Evolutionary conservation across 73 alveolate species (phyloP), one percentile per base, ranked within the genome.

Genomic region (Paramecium bursaria): DNA sequence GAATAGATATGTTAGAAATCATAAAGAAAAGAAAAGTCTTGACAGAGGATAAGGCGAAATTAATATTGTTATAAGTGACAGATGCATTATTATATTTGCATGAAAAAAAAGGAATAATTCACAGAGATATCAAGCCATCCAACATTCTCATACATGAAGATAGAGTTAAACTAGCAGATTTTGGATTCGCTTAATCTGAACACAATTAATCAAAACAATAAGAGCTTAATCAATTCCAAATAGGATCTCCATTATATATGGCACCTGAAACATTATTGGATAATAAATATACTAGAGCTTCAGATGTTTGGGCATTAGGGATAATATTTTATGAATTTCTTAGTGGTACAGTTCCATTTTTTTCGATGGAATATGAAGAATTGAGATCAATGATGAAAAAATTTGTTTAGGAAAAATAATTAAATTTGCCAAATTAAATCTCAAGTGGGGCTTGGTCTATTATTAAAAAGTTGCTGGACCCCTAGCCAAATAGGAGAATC

Each of bases 81-180:
- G 76, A 57, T n/a, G 76, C 76, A 9, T 31, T 57, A 1, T 57
- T 27, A 57, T 57, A 57, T 10, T 57, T 57, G 33, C 27, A 30
- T 13, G 27, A 57, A 42, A 27, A 29, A 75, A 48, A 13, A 53
- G 76, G 35, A 53, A 79, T 79, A 11, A 55, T 79, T 13, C 89
- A 79, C 15, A 52, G 89, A 79, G 89, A 79, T 23, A 26, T 79
- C 15, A 79, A 79, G 46, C 89, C 89, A 33, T 61, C 75, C 5
- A 79, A 79, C 21, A 79, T 79, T 48, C 51, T 79, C 17, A 21
- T 79, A 7, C 80, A 79, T 21, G 73, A 79, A 21, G 76, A 73
- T 19, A 35, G 54, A 42, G 76, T 79, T 29, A 54, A 57, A 79
- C 46, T 79, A 33, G 89, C 85, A 35, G 89, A 79, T 79, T 79